Percentiles rank a stretch among this genome's conserved stretches.
phyloP scores from a whole-genome alignment of 164 flowering plant genomes.

The Tinospora cordifolia region DNA sequence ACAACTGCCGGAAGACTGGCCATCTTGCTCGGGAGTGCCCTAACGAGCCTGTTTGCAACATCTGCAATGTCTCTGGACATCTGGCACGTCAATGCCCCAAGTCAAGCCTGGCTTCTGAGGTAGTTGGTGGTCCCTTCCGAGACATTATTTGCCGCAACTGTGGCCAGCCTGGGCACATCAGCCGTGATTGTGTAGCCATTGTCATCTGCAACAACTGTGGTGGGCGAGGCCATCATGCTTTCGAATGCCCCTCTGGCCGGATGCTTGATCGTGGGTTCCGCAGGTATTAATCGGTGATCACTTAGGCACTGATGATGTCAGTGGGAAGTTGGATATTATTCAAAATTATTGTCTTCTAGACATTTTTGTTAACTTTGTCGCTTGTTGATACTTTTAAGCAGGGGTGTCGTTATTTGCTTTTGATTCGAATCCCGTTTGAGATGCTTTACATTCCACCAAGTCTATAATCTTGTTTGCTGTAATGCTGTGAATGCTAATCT shows the following conservation, averaged over 20 bases:
- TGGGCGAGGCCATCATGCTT: slow-evolving; percentile 42
- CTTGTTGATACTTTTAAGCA: neutral
- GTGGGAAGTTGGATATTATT: neutral
- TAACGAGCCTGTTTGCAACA: slow-evolving; percentile 56
- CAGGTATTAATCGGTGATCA: slow-evolving; percentile 20
- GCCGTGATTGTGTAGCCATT: slow-evolving; percentile 34
- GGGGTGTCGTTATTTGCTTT: neutral
- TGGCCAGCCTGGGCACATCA: slow-evolving; percentile 37
- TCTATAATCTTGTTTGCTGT: too few species aligned
- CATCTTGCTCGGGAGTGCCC: slow-evolving; percentile 55
- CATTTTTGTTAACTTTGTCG: neutral
- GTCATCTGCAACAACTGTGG: slow-evolving; percentile 47
- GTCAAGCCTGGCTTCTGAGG: slow-evolving; percentile 21
- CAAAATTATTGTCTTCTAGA: neutral
- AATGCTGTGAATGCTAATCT: too few species aligned
- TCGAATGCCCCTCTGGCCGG: slow-evolving; percentile 40
- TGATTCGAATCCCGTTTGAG: neutral
- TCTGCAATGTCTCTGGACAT: slow-evolving; percentile 67
- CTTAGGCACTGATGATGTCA: neutral
- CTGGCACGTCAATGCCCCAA: slow-evolving; percentile 79
- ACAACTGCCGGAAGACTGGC: slow-evolving; percentile 48
- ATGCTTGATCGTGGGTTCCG: slow-evolving; percentile 27
- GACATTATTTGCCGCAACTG: slow-evolving; percentile 38
- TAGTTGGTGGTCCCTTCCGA: slow-evolving; percentile 28
- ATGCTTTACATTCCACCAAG: too few species aligned